Percentiles rank a stretch among this genome's conserved stretches.
Evolutionary conservation across 2,329 filamentous ascomycete species (phyloP).

Genomic region (Rhinocladiella similis): DNA sequence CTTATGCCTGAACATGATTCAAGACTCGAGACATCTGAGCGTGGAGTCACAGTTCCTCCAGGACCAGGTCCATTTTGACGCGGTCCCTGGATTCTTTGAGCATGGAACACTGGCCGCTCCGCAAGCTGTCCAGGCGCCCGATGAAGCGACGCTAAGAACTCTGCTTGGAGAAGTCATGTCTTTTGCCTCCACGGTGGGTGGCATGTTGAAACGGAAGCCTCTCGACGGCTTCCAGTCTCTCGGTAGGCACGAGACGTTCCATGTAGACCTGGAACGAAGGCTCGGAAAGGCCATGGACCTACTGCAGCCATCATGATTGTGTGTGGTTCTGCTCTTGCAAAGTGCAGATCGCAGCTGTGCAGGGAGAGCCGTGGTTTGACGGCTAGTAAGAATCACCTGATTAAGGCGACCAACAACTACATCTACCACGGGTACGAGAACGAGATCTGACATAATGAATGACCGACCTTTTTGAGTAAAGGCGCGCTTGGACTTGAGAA

Average conservation of each 20-base stretch:
- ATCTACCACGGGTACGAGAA: no score
- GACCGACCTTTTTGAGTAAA: no score
- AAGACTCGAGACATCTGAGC: neutral
- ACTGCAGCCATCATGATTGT: constrained; percentile 6
- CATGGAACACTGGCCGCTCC: neutral
- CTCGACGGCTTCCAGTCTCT: constrained; percentile 26
- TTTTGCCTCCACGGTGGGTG: constrained; percentile 18
- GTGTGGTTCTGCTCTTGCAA: neutral
- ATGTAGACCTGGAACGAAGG: constrained; percentile 26
- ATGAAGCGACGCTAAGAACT: constrained; percentile 6
- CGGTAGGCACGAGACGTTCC: constrained; percentile 27
- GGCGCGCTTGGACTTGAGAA: no score
- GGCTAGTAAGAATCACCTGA: no score
- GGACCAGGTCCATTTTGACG: constrained; percentile 21
- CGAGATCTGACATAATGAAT: no score
- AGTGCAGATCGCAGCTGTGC: no score
- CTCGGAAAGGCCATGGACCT: constrained; percentile 17
- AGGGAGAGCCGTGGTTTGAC: no score
- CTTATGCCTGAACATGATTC: constrained; percentile 12
- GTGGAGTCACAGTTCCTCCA: constrained; percentile 21
- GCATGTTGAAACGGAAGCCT: constrained; percentile 28
- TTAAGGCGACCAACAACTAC: no score
- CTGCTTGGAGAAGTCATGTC: constrained; percentile 19
- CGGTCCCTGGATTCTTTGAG: constrained; percentile 17
- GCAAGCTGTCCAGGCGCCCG: neutral